Base-by-base conservation (phyloP, 2,329 filamentous ascomycete genomes). In the Leptoxyphium fumago region DNA sequence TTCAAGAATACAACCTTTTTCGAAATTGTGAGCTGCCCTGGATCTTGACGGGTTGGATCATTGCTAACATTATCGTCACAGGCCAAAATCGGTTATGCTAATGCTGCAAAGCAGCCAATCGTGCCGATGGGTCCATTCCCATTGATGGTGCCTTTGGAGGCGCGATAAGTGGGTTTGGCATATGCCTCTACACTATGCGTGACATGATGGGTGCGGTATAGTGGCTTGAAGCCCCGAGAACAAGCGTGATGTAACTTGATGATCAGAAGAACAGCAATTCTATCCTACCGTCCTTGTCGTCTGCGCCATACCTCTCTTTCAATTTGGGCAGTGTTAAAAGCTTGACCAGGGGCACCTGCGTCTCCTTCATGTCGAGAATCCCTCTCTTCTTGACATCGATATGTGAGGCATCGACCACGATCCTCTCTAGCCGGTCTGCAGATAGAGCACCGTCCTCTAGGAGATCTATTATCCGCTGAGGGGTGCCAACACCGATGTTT, bases 341-440 rank as follows among this genome's bases (percentile, higher is more conserved):
- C 48, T 77, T 74, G 39, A 85, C 75, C 40, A 96, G 72, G 6
- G 86, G 84, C 56, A 87, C 72, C 67, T 88, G 81, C 0, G 85
- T 85, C 48, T 98, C 91, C 62, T 84, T 86, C 85, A 96, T 95
- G 58, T 96, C 91, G 62, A 94, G 77, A 50, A 98, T 77, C 0
- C 87, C 86, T 40, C 88, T 74, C 70, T 94, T 94, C 73, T 98
- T 98, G 63, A 84, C 78, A 64, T 98, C 89, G 51, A 95, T 84
- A 59, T 94, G 82, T 7, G 87, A 94, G 11, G 84, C 86, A 64
- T 98, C 91, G 29, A 96, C 74, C 8, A 96, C 77, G 29, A 98
- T 75, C 39, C 84, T 75, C 65, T 86, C 77, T 43, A 96, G 63
- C 46, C 81, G 74, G 29, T 77, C 72, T 29, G 84, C 63, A 21